Evolutionary conservation across 2,329 filamentous ascomycete species (phyloP).

Genomic region (Aspergillus arachidicola): DNA sequence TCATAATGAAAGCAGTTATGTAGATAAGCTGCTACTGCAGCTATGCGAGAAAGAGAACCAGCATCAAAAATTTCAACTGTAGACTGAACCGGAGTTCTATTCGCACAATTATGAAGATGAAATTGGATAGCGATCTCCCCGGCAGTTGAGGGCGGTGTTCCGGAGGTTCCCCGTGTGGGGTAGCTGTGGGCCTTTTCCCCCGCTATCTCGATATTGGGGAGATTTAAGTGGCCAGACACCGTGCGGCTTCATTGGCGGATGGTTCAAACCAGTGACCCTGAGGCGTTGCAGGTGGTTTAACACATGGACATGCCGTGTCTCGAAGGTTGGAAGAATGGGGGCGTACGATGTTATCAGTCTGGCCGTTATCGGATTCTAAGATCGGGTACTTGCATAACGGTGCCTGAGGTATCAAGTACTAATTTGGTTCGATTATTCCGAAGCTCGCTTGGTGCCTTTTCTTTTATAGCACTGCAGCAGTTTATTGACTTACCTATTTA

Average conservation of each 20-base stretch:
- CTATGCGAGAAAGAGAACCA: background rate
- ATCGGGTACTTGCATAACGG: background rate
- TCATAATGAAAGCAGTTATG: slow-evolving; percentile 20
- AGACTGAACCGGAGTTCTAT: background rate
- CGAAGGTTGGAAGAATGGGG: too few relatives aligned
- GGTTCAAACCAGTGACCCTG: background rate
- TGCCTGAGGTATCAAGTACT: background rate
- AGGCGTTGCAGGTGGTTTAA: background rate
- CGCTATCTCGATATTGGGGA: slow-evolving; percentile 14
- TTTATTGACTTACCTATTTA: background rate
- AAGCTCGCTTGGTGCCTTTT: background rate
- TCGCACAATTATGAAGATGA: background rate
- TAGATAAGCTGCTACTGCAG: slow-evolving; percentile 20
- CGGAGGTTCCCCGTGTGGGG: slow-evolving; percentile 15
- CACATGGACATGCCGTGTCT: background rate
- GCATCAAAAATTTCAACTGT: slow-evolving; percentile 1
- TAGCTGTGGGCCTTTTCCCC: slow-evolving; percentile 21
- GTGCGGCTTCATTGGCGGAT: background rate
- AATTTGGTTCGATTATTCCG: background rate
- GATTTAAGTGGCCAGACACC: background rate
- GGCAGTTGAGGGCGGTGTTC: slow-evolving; percentile 29
- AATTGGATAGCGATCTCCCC: slow-evolving; percentile 10
- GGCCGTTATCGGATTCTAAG: background rate
- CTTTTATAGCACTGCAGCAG: background rate
- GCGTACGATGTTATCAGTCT: background rate